These are phyloP conservation scores for Phytophthora sp. DNA, from an alignment of 352 stramenopile species.

Conservation along the genomic window DNA sequence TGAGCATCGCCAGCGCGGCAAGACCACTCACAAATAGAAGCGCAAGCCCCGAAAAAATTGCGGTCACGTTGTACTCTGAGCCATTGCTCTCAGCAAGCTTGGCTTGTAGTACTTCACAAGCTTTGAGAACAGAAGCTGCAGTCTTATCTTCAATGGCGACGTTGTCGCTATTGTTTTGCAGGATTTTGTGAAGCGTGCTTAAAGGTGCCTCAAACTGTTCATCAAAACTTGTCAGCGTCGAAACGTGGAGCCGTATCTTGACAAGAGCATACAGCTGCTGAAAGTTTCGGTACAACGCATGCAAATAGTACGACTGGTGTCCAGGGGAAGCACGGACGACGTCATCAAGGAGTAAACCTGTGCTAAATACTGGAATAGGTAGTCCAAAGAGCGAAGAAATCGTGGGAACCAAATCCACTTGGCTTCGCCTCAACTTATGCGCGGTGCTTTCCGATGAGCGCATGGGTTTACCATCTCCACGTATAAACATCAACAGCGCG, in stretches of 20 bases:
- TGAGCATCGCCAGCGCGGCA: slow-evolving; percentile 20
- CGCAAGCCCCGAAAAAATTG: slow-evolving; percentile 44
- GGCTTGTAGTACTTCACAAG: slow-evolving; percentile 54
- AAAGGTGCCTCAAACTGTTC: slow-evolving; percentile 33
- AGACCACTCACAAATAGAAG: slow-evolving; percentile 42
- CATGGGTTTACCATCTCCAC: slow-evolving; percentile 45
- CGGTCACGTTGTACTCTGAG: slow-evolving; percentile 69
- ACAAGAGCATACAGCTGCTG: slow-evolving; percentile 61
- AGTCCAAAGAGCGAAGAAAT: slow-evolving; percentile 78
- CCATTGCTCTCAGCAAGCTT: slow-evolving; percentile 69
- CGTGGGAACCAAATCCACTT: slow-evolving; percentile 89
- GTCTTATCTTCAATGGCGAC: slow-evolving; percentile 3
- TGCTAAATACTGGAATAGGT: slow-evolving; percentile 69
- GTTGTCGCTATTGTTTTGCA: slow-evolving; percentile 5
- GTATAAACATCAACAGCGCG: slow-evolving; percentile 80
- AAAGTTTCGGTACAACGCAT: slow-evolving; percentile 62
- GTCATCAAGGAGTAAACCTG: slow-evolving; percentile 66
- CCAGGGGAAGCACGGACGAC: slow-evolving; percentile 45
- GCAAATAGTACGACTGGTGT: slow-evolving; percentile 20
- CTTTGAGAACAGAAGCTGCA: slow-evolving; percentile 29
- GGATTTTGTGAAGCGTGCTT: slow-evolving; percentile 6
- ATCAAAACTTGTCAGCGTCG: slow-evolving; percentile 34
- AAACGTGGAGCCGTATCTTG: slow-evolving; percentile 52
- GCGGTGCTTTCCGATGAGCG: background rate
- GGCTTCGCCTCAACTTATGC: slow-evolving; percentile 39